Percentiles rank a stretch among this genome's conserved stretches.
Conservation (phyloP, 257 asterid species). For the Solanum peruvianum region DNA sequence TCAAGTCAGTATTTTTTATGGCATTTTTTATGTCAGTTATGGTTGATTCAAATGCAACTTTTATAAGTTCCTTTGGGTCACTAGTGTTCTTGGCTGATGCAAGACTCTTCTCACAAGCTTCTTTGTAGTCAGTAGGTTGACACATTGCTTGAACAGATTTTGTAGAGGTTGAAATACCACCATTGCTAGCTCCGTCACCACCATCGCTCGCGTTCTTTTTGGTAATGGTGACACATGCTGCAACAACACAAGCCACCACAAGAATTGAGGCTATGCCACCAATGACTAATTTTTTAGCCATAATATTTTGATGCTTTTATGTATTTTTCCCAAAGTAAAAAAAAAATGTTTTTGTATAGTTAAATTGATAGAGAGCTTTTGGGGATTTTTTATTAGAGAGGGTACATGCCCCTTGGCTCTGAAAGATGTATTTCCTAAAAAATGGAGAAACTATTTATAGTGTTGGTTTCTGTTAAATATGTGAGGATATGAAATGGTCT, state of each 20-base stretch:
- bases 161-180: neutral
- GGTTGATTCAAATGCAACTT: conserved; percentile 29
- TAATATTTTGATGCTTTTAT: neutral
- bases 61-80: conserved; percentile 45
- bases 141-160: conserved; percentile 42
- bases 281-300: conserved; percentile 18
- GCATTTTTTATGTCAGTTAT: conserved; percentile 15
- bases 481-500: neutral
- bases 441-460: neutral
- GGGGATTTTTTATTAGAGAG: neutral
- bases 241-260: conserved; percentile 39
- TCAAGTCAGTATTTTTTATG: conserved; percentile 20
- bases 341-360: neutral
- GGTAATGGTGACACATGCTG: conserved; percentile 10
- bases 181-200: neutral
- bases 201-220: neutral
- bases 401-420: neutral
- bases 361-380: neutral
- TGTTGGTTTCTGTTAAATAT: neutral
- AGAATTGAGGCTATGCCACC: conserved; percentile 34
- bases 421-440: neutral
- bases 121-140: conserved; percentile 46
- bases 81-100: conserved; percentile 29
- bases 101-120: conserved; percentile 36
- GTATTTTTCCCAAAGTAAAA: neutral